Percentiles rank a stretch among this genome's conserved stretches.
phyloP scores from a whole-genome alignment of 2,329 filamentous ascomycete species.

The Apiospora hydei region DNA sequence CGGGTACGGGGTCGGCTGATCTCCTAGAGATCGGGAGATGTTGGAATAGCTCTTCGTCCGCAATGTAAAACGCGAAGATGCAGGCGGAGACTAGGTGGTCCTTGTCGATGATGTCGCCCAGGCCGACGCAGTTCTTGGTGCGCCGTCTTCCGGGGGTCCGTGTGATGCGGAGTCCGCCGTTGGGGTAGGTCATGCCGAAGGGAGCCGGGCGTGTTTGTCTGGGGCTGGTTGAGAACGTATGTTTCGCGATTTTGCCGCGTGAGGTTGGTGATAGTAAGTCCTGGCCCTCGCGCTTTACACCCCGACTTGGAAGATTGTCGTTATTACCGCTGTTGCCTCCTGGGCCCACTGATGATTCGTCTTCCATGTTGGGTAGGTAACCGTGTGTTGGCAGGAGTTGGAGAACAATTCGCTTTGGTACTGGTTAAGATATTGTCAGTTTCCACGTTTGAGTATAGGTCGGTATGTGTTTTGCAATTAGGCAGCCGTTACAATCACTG shows the following conservation, averaged over 20 bases:
- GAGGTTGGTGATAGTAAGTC: background rate
- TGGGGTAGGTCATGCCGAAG: constrained; percentile 31
- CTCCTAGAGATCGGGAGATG: constrained; percentile 31
- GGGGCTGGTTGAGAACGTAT: no score
- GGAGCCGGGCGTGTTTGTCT: background rate
- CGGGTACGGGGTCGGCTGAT: background rate
- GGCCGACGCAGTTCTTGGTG: constrained; percentile 35
- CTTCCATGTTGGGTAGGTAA: no score
- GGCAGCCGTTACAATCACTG: no score
- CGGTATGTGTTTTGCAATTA: no score
- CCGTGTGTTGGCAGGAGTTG: no score
- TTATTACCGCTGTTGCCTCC: no score
- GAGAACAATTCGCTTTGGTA: no score
- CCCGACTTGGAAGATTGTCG: no score
- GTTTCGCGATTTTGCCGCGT: background rate
- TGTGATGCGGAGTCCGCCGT: constrained; percentile 37
- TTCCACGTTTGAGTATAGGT: no score
- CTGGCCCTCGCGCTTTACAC: background rate
- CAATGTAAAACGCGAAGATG: constrained; percentile 36
- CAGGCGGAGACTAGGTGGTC: constrained; percentile 35
- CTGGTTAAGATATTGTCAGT: no score
- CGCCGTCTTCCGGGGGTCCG: constrained; percentile 35
- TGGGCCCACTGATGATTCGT: no score
- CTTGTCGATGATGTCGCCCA: constrained; percentile 35
- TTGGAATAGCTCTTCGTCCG: constrained; percentile 34